A percentile compares a stretch with the other conserved stretches of the same genome.
Evolutionary conservation across 768 basidiomycete genomes (phyloP).

Genomic region (Leucosporidium yakuticum): DNA sequence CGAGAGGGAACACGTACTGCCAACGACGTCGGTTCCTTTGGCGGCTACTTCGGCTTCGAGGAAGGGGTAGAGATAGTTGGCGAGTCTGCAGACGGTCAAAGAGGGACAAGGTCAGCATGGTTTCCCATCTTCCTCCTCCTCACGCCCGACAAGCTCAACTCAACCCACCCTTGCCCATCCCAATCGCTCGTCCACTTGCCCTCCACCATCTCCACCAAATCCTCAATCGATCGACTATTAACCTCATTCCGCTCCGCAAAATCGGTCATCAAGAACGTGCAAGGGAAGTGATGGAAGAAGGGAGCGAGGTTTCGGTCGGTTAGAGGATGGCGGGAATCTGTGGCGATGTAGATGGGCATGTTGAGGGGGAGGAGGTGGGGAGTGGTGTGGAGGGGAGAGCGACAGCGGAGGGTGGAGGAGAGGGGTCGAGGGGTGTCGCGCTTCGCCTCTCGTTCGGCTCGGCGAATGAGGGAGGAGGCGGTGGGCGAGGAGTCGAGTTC

Average conservation of each 20-base stretch:
- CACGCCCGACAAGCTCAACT: too few relatives aligned
- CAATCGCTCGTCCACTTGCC: background rate
- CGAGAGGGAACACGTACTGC: too few relatives aligned
- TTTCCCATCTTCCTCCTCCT: too few relatives aligned
- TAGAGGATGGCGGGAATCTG: constrained; percentile 51
- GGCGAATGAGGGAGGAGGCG: background rate
- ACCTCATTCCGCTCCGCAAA: constrained; percentile 41
- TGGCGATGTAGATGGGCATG: constrained; percentile 60
- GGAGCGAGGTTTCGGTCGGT: constrained; percentile 48
- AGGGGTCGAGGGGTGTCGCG: background rate
- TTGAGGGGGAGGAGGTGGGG: constrained; percentile 47
- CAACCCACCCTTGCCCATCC: background rate
- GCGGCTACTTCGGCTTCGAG: constrained; percentile 28
- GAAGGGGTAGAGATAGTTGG: constrained; percentile 12
- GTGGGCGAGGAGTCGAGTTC: background rate
- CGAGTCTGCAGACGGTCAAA: background rate
- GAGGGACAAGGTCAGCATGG: too few relatives aligned
- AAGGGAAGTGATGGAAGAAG: constrained; percentile 58
- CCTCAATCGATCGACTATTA: background rate
- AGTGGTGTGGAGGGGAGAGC: constrained; percentile 3
- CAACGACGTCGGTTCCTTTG: background rate
- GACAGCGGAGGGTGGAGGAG: constrained; percentile 19
- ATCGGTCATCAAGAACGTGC: constrained; percentile 55
- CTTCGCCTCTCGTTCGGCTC: background rate
- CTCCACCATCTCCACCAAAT: constrained; percentile 3